Evolutionary conservation across 768 basidiomycete species (phyloP).

Genomic region (Coprinellus micaceus): DNA sequence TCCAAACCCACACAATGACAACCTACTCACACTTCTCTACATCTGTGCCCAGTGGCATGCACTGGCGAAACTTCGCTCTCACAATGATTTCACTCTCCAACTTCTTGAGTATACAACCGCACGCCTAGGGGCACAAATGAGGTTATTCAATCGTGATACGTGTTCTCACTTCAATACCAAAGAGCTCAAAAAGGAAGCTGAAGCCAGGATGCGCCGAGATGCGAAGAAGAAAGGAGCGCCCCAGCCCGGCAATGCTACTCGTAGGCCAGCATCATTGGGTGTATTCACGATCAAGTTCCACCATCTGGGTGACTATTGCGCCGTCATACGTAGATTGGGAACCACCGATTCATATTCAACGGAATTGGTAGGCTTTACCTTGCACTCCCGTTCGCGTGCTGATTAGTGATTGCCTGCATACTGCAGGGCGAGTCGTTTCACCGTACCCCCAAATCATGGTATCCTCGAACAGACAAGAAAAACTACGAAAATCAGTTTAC

Average conservation of each 20-base stretch:
- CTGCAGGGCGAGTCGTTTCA: neutral
- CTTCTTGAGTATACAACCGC: neutral
- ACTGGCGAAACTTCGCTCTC: constrained; percentile 10
- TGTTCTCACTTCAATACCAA: too few species aligned
- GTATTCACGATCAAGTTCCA: neutral
- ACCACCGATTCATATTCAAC: neutral
- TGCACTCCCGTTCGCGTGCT: neutral
- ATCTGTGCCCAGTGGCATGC: constrained; percentile 5
- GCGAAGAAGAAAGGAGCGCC: neutral
- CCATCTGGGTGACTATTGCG: neutral
- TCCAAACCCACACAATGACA: neutral
- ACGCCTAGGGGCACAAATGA: neutral
- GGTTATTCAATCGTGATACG: neutral
- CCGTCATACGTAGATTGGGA: neutral
- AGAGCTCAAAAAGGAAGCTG: constrained; percentile 1
- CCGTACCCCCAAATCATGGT: neutral
- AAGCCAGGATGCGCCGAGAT: neutral
- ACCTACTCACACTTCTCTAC: neutral
- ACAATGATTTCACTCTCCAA: constrained; percentile 4
- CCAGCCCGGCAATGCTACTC: neutral
- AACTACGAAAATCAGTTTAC: neutral
- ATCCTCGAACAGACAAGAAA: neutral
- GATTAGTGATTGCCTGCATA: too few species aligned
- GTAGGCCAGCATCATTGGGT: neutral
- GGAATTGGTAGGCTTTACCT: neutral